phyloP scores from a whole-genome alignment of 73 alveolate genomes.

The Tetrahymena malaccensis region DNA sequence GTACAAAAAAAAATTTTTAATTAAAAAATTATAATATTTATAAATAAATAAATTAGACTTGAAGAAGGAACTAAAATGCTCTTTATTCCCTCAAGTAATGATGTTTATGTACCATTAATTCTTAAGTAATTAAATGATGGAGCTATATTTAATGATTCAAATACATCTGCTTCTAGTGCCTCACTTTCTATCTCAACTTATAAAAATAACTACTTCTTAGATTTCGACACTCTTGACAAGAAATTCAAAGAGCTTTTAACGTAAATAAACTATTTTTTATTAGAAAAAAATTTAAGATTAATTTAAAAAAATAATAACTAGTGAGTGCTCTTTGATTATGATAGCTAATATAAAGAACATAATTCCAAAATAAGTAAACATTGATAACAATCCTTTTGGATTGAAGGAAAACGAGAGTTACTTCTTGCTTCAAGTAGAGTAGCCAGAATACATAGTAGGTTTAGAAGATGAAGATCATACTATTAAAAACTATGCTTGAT shows the following conservation, averaged over 20 bases:
- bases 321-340: background rate
- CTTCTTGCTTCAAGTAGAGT: background rate
- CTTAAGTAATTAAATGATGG: background rate
- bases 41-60: background rate
- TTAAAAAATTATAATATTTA: background rate
- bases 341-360: background rate
- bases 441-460: background rate
- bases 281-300: background rate
- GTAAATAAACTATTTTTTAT: background rate
- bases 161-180: background rate
- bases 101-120: background rate
- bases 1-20: background rate
- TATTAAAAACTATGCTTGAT: background rate
- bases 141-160: background rate
- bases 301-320: background rate
- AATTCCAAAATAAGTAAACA: background rate
- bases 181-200: background rate
- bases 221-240: background rate
- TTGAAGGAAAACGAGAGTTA: background rate
- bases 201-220: background rate
- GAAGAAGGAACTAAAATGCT: background rate
- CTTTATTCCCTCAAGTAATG: background rate
- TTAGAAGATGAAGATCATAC: background rate
- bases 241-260: background rate
- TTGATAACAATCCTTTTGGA: background rate